Evolutionary conservation across 2,329 filamentous ascomycete species (phyloP).

Genomic region (Xylariaceae sp.): DNA sequence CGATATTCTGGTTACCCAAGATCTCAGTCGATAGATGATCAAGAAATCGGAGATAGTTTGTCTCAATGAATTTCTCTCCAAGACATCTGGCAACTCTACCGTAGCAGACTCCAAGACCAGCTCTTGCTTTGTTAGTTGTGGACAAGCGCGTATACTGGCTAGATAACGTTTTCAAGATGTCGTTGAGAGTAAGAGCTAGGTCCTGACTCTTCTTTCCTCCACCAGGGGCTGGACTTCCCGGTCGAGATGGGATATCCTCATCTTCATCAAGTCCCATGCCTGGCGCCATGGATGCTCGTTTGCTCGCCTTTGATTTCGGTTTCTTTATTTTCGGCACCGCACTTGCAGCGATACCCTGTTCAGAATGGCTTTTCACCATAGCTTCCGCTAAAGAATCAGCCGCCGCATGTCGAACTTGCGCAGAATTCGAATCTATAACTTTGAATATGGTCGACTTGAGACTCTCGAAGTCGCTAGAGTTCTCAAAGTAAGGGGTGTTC

Average conservation of each 20-base stretch:
- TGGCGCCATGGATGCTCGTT: slow-evolving; percentile 57
- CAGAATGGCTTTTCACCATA: slow-evolving; percentile 77
- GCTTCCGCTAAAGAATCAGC: slow-evolving; percentile 79
- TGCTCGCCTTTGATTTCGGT: slow-evolving; percentile 55
- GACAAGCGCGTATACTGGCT: slow-evolving; percentile 73
- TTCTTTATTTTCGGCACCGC: slow-evolving; percentile 61
- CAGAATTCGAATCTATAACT: slow-evolving; percentile 72
- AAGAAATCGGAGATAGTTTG: slow-evolving; percentile 75
- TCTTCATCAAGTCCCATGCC: slow-evolving; percentile 69
- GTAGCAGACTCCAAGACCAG: slow-evolving; percentile 84
- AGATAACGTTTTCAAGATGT: slow-evolving; percentile 76
- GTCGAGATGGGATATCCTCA: slow-evolving; percentile 56
- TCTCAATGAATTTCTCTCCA: slow-evolving; percentile 78
- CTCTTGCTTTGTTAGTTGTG: slow-evolving; percentile 75
- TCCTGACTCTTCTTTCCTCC: slow-evolving; percentile 65
- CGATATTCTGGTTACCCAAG: slow-evolving; percentile 69
- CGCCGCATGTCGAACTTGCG: slow-evolving; percentile 76
- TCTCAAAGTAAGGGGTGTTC: slow-evolving; percentile 78
- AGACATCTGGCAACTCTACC: slow-evolving; percentile 73
- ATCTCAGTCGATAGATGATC: slow-evolving; percentile 78
- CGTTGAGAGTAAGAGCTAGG: slow-evolving; percentile 69
- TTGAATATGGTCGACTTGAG: slow-evolving; percentile 81
- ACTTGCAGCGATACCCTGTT: slow-evolving; percentile 43
- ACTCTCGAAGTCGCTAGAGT: slow-evolving; percentile 85
- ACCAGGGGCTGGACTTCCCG: slow-evolving; percentile 67